Base-by-base conservation (phyloP, 2,329 filamentous ascomycete genomes). In the Simplicillium sp. region DNA sequence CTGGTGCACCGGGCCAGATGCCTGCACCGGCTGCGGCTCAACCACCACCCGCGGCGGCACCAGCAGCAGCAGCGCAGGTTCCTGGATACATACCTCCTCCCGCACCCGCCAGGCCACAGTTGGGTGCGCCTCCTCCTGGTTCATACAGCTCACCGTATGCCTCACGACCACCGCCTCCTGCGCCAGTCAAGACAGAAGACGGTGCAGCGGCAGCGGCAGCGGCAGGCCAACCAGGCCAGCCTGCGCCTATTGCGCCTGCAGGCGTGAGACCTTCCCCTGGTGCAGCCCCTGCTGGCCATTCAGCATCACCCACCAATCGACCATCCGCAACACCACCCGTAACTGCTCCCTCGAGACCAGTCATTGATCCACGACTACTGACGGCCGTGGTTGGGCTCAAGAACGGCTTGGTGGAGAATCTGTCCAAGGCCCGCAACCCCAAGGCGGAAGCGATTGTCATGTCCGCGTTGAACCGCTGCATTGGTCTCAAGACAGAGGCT, bases 391-490 rank as follows among this genome's bases (percentile, higher is more conserved):
- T 63, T 29, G 60, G 60, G 14, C 65, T 75, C 51, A 70, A 69
- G 48, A 63, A 65, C 11, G 66, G 68, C 9, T 57, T 74, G 13
- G 59, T 67, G 11, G 60, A 65, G 39, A 68, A 69, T 42, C 58
- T 73, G 34, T 60, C 60, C 38, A 66, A 64, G 45, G 62, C 64
- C 1, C 58, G 61, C 12, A 59, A 60, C 11, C 61, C 64, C 18
- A 60, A 64, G 42, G 59, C 67, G 13, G 64, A 71, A 42, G 66
- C 63, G 17, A 65, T 73, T 17, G 67, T 72, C 44, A 70, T 73
- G 62, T 72, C 69, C 7, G 71, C 71, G 11, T 57, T 75, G 45
- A 73, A 73, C 46, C 68, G 70, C 18, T 68, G 65, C 35, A 54
- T 74, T 9, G 69, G 69, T 0, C 60, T 75, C 36, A 65, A 71